Percentiles rank a stretch among this genome's conserved stretches.
phyloP scores from a whole-genome alignment of 2,329 filamentous ascomycete species.

The Phialophora tarda region DNA sequence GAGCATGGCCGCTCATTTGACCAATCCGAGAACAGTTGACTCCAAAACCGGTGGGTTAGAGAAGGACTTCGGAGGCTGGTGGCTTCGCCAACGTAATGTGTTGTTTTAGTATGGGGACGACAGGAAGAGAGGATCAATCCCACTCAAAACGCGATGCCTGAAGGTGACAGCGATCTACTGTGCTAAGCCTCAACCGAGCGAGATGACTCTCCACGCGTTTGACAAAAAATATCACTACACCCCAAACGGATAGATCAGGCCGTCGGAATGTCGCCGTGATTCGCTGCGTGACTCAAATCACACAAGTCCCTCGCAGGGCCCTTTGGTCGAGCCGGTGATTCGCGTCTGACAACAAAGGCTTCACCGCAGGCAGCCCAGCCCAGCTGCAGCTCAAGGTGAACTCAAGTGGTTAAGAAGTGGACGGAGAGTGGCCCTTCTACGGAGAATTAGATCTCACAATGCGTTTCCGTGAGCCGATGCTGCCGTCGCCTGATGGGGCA shows the following conservation, averaged over 20 bases:
- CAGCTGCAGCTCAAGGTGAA: background rate
- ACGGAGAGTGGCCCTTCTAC: background rate
- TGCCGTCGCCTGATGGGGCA: background rate
- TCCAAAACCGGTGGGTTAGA: conserved; percentile 14
- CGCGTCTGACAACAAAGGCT: background rate
- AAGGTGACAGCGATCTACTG: conserved; percentile 12
- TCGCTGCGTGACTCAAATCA: conserved; percentile 4
- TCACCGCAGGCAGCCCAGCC: background rate
- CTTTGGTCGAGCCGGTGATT: conserved; percentile 8
- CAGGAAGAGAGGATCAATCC: conserved; percentile 4
- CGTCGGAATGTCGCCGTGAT: conserved; percentile 7
- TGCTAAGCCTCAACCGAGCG: conserved; percentile 19
- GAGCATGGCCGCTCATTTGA: conserved; percentile 24
- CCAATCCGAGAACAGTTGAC: background rate
- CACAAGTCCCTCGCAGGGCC: conserved; percentile 13
- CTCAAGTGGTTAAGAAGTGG: background rate
- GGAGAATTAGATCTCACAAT: background rate
- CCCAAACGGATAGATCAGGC: conserved; percentile 11
- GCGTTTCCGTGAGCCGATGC: background rate
- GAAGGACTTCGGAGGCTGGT: conserved; percentile 9
- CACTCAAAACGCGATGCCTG: background rate
- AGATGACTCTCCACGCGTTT: conserved; percentile 20
- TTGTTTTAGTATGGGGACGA: conserved; percentile 14
- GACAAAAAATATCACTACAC: conserved; percentile 1
- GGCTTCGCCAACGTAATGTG: conserved; percentile 15